These are phyloP conservation scores for Actinidia chinensis DNA, from an alignment of 179 eudicot genomes.

Conservation along the genomic window DNA sequence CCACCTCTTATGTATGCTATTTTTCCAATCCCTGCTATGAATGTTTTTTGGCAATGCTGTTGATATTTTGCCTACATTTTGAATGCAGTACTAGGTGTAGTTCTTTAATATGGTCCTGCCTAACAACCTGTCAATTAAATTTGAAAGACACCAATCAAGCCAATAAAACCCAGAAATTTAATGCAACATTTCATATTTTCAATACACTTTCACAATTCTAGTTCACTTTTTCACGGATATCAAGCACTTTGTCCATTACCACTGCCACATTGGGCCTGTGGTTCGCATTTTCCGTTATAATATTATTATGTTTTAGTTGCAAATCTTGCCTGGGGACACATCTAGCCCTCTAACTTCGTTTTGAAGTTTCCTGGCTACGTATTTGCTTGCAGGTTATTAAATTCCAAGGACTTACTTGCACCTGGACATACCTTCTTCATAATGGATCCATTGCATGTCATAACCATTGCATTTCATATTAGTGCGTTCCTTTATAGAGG, in stretches of 20 bases:
- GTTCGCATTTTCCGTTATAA: neutral
- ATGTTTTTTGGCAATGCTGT: neutral
- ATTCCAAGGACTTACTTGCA: neutral
- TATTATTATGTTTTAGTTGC: neutral
- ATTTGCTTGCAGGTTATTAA: neutral
- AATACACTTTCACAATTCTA: too few species aligned
- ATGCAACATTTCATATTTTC: too few species aligned
- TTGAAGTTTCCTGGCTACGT: neutral
- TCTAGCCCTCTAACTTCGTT: neutral
- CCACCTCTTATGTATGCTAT: neutral
- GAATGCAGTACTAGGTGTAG: neutral
- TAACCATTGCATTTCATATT: neutral
- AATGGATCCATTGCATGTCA: slow-evolving; percentile 1
- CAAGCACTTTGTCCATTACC: too few species aligned
- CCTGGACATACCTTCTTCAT: neutral
- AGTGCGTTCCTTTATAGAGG: neutral
- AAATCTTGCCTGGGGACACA: slow-evolving; percentile 1
- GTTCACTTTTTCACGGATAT: too few species aligned
- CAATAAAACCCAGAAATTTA: too few species aligned
- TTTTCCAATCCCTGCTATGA: neutral
- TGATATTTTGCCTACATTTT: slow-evolving; percentile 2
- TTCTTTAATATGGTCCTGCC: too few species aligned
- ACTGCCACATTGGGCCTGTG: too few species aligned
- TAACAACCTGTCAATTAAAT: too few species aligned
- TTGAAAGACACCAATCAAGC: too few species aligned